Conservation (phyloP, 257 asterid species). For the Oldenlandia corymbosa region DNA sequence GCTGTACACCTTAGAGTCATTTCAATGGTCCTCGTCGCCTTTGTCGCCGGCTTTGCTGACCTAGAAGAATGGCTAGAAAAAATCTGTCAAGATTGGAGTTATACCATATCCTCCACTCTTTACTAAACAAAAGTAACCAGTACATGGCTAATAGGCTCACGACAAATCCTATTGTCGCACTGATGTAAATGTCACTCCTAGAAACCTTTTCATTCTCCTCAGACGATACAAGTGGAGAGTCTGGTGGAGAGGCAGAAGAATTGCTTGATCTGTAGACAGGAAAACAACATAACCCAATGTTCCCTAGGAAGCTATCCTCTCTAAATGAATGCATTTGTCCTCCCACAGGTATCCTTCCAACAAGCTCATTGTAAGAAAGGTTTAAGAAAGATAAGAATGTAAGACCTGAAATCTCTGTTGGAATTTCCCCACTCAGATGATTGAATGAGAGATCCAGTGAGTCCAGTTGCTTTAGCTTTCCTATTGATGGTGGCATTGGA, state of each 20-base stretch:
- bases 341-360: slow-evolving; percentile 30
- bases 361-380: slow-evolving; percentile 29
- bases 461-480: slow-evolving; percentile 26
- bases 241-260: background rate
- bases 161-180: slow-evolving; percentile 13
- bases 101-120: slow-evolving; percentile 11
- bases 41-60: no score
- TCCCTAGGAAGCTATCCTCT: slow-evolving; percentile 24
- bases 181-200: slow-evolving; percentile 10
- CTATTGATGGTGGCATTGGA: slow-evolving; percentile 24
- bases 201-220: background rate
- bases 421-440: no score
- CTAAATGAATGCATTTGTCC: slow-evolving; percentile 27
- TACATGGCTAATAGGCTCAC: slow-evolving; percentile 12
- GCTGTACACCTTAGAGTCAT: no score
- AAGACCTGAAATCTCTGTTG: slow-evolving; percentile 24
- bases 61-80: background rate
- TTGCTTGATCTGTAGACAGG: slow-evolving; percentile 15
- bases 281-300: slow-evolving; percentile 24
- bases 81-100: slow-evolving; percentile 9
- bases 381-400: slow-evolving; percentile 31
- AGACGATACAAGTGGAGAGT: no score
- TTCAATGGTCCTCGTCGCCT: no score
- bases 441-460: slow-evolving; percentile 39
- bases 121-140: slow-evolving; percentile 6